Evolutionary conservation across 257 asterid species (phyloP), one percentile per base, ranked within the genome.

Genomic region (Salvia hispanica): DNA sequence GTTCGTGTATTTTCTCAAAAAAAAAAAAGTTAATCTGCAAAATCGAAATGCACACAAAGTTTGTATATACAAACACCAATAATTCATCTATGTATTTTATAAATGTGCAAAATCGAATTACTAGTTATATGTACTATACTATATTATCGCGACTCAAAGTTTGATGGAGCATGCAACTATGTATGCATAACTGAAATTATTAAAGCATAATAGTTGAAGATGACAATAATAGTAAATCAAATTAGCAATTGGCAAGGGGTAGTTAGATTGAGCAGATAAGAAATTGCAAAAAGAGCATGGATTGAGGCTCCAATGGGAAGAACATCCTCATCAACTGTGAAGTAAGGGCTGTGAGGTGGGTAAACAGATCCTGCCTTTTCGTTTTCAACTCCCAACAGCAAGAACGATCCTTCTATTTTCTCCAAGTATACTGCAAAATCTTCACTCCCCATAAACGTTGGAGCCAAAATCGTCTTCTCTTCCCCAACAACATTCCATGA

Each of bases 231-330:
- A 4, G 8, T 13, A 4, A 0, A 3, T 51, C 33, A 56, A 18
- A 56, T 12, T 6, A 31, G 7, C 13, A 56, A 56, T 5, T 56
- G 42, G 61, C 43, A 56, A 13, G 1, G n/a, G 61, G 18, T 44
- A 66, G 5, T 69, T 3, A 67, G 72, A 54, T 56, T 71, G 3
- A 62, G 28, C 15, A 83, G 72, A 48, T 74, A 82, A n/a, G 84
- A 69, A 72, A 74, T 34, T 0, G 91, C 91, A 74, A 85, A 80
- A 11, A 79, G 45, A 18, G 86, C 83, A 73, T 85, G 88, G 14
- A 79, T 66, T 45, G 91, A 83, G 21, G 91, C 88, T 46, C 91
- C 91, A 62, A 66, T 73, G 4, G 88, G 86, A 18, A 83, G 80
- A 9, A 79, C 83, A 59, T 79, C 81, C 54, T 85, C 91, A 77